Percentiles rank a stretch among this genome's conserved stretches.
These are phyloP conservation scores for Parathielavia hyrcaniae DNA, from an alignment of 495 filamentous ascomycete species.

Conservation along the genomic window DNA sequence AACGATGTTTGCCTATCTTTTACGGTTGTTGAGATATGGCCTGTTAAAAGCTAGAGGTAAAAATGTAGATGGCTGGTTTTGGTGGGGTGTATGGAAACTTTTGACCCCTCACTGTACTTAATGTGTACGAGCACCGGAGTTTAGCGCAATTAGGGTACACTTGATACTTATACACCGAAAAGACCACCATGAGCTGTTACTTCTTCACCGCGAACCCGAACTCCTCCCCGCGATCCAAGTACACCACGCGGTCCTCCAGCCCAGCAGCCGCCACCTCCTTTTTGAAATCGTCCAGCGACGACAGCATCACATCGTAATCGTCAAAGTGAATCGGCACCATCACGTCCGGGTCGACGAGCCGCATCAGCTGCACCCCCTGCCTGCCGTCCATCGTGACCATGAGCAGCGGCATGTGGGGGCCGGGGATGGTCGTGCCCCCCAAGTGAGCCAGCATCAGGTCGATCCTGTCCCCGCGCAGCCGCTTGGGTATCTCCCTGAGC, in stretches of 20 bases:
- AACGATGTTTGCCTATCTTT: too few species aligned
- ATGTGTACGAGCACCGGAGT: too few species aligned
- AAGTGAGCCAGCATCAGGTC: conserved; percentile 65
- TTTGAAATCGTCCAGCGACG: conserved; percentile 55
- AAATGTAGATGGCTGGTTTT: too few species aligned
- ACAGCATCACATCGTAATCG: conserved; percentile 59
- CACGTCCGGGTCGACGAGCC: conserved; percentile 54
- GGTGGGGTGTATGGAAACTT: too few species aligned
- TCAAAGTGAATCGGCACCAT: conserved; percentile 68
- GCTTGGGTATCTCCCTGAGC: conserved; percentile 51
- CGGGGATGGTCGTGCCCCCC: conserved; percentile 61
- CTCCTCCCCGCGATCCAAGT: conserved; percentile 56
- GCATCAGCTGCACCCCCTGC: conserved; percentile 56
- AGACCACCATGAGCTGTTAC: too few species aligned
- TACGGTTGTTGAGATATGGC: too few species aligned
- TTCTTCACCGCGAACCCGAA: conserved; percentile 49
- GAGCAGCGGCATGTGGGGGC: conserved; percentile 49
- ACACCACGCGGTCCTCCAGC: conserved; percentile 49
- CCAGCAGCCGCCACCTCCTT: conserved; percentile 49
- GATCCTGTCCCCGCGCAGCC: conserved; percentile 43
- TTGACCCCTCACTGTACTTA: too few species aligned
- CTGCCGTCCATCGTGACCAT: conserved; percentile 71
- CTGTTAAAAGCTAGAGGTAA: too few species aligned
- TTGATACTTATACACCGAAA: too few species aligned
- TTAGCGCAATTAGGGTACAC: too few species aligned